Percentiles rank a stretch among this genome's conserved stretches.
Evolutionary conservation across 1,139 yeast species (phyloP).

Genomic region (Taiozyma onychis): DNA sequence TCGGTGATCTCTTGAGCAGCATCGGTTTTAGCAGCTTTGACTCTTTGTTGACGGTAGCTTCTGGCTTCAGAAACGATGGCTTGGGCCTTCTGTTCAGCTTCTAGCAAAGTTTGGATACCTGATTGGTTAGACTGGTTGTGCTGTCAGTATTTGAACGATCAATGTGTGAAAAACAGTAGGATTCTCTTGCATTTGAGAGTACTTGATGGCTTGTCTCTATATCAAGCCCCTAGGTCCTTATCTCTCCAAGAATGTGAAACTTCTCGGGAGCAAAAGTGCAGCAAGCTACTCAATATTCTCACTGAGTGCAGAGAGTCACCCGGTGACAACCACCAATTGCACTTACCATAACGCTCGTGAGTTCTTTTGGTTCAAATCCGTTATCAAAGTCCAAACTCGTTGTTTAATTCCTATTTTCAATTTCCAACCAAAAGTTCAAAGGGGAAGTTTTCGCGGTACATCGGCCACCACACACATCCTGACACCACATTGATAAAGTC

Average conservation of each 20-base stretch:
- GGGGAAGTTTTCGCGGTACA: background rate
- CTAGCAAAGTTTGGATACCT: slow-evolving; percentile 20
- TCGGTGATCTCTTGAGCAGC: slow-evolving; percentile 86
- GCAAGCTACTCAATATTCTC: background rate
- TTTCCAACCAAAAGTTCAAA: background rate
- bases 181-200: background rate
- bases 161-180: background rate
- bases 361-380: background rate
- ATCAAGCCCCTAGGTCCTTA: background rate
- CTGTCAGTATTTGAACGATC: background rate
- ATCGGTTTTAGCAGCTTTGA: slow-evolving; percentile 92
- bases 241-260: background rate
- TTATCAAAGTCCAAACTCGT: background rate
- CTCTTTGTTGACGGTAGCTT: slow-evolving; percentile 75
- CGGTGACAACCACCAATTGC: background rate
- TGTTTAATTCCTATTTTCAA: background rate
- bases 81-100: slow-evolving; percentile 96
- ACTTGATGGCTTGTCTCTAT: background rate
- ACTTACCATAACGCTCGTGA: background rate
- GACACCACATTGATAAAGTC: background rate
- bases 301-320: background rate
- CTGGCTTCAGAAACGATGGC: slow-evolving; percentile 91
- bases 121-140: slow-evolving; percentile 16
- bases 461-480: background rate
- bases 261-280: background rate